Base-by-base conservation (phyloP, 148 eudicot genomes). In the Cornus kousa region DNA sequence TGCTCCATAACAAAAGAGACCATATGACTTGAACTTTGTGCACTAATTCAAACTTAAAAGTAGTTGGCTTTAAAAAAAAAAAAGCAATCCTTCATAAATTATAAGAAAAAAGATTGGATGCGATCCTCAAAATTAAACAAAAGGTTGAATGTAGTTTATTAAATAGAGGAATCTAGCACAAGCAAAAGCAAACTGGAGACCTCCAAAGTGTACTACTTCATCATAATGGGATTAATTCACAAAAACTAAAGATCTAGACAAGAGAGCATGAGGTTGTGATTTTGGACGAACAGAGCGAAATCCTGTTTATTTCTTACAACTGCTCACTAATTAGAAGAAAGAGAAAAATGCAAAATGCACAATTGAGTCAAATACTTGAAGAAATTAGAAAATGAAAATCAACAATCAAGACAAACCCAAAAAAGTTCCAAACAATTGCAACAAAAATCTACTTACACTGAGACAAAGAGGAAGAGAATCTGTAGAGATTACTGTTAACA, bases 401-500 rank as follows among this genome's bases (percentile, higher is more conserved):
- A 40, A 31, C 16, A 65, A 24, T 33, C 32, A 64, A 74, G 5
- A 9, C 57, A 43, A 72, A 19, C 23, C 43, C 57, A 16, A n/a
- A 2, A 48, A 73, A 82, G 46, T n/a, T 16, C 43, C 24, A 17
- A 69, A 24, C 37, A 19, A 13, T 62, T 14, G 73, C 9, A 68
- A 24, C 68, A 76, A 79, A 62, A 78, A 20, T 0, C 31, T 55
- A 81, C 98, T 93, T 85, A 95, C 99, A 92, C 24, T 85, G 94
- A 55, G 98, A 93, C 81, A 96, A 89, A 71, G 97, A 87, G 31
- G 99, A 90, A 67, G 98, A 92, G 83, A 96, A 90, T 86, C 79
- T 92, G 90, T 93, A 96, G 43, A 96, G 92, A 74, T 96, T 96
- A 82, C 94, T 96, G 78, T 96, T 96, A 78, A 87, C 87, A 72